phyloP scores from a whole-genome alignment of 768 basidiomycete genomes.

The Boletellus ananas region DNA sequence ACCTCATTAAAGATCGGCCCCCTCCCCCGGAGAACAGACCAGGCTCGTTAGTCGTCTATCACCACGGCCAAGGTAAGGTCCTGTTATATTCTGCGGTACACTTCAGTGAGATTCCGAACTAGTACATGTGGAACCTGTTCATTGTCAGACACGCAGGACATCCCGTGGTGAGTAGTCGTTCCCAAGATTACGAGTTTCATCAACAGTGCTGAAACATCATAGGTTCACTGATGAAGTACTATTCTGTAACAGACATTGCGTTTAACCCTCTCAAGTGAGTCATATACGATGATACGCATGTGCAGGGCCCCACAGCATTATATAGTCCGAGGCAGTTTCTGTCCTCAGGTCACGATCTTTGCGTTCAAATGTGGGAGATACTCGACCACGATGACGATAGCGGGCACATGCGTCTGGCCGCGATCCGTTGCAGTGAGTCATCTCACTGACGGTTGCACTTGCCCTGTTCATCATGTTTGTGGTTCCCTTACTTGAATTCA shows the following conservation, averaged over 20 bases:
- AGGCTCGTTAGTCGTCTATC: slow-evolving; percentile 46
- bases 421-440: slow-evolving; percentile 17
- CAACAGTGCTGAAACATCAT: neutral
- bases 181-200: neutral
- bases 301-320: slow-evolving; percentile 4
- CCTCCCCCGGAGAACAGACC: slow-evolving; percentile 43
- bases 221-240: slow-evolving; percentile 40
- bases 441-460: neutral
- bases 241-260: slow-evolving; percentile 52
- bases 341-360: slow-evolving; percentile 47
- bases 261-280: slow-evolving; percentile 49
- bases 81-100: neutral
- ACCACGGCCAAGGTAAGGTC: slow-evolving; percentile 26
- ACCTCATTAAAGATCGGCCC: slow-evolving; percentile 7
- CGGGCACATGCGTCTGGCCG: slow-evolving; percentile 7
- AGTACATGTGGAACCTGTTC: slow-evolving; percentile 20
- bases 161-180: slow-evolving; percentile 14
- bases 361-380: slow-evolving; percentile 41
- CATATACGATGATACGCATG: neutral
- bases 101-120: slow-evolving; percentile 1
- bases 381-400: slow-evolving; percentile 19
- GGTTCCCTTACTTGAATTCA: slow-evolving; percentile 5
- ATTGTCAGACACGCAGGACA: slow-evolving; percentile 17
- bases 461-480: slow-evolving; percentile 1
- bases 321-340: slow-evolving; percentile 38